Percentiles rank a stretch among this genome's conserved stretches.
Evolutionary conservation across 2,329 filamentous ascomycete species (phyloP).

Genomic region (Fonsecaea erecta): DNA sequence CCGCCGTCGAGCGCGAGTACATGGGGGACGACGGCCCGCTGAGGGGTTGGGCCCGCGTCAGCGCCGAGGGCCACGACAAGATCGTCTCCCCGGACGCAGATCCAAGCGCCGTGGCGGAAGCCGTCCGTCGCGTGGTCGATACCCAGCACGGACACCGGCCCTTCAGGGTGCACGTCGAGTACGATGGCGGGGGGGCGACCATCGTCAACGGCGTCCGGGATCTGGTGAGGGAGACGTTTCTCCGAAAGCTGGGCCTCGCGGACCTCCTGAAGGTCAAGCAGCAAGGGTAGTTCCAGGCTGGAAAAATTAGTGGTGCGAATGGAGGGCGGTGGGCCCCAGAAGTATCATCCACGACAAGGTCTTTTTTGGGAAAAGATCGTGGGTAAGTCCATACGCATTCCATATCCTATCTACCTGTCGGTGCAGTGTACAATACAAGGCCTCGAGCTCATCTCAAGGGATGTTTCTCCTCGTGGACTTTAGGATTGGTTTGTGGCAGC

Average conservation of each 20-base stretch:
- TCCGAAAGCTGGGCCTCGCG: constrained; percentile 6
- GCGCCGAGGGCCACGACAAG: not conserved
- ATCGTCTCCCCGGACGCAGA: constrained; percentile 10
- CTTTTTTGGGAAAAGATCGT: no score
- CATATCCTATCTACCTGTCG: no score
- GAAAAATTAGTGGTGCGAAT: no score
- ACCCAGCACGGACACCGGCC: constrained; percentile 16
- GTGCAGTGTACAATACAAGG: no score
- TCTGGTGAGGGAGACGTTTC: constrained; percentile 15
- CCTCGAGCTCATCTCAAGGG: no score
- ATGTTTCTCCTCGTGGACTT: no score
- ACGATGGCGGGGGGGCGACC: constrained; percentile 9
- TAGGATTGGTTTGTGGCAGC: no score
- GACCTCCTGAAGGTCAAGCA: constrained; percentile 17
- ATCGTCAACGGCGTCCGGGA: constrained; percentile 18
- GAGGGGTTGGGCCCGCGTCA: not conserved
- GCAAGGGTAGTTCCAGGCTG: no score
- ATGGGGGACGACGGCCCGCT: constrained; percentile 16
- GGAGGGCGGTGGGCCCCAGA: no score
- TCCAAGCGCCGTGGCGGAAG: constrained; percentile 19
- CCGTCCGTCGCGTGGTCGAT: constrained; percentile 15
- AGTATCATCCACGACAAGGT: no score
- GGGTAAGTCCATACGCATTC: no score
- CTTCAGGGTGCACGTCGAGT: constrained; percentile 20
- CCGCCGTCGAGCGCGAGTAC: constrained; percentile 13